Base-by-base conservation (phyloP, 2,329 filamentous ascomycete species). In the Phialophora chinensis region DNA sequence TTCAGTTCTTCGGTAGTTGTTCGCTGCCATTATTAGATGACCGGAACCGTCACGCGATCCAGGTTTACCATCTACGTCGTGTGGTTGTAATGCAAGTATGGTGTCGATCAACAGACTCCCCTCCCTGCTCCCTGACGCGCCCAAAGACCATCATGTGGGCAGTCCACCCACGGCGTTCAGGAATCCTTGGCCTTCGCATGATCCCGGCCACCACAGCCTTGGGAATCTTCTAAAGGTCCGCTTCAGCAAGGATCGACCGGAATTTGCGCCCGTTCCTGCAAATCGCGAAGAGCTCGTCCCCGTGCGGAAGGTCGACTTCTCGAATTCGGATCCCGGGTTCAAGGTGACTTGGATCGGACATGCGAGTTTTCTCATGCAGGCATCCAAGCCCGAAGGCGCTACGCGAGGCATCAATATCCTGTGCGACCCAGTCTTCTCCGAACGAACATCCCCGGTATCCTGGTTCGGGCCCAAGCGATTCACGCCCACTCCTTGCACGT, bases 341-440 rank as follows among this genome's bases (percentile, higher is more conserved):
- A 81, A 81, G 69, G 81, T 81, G 4, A 84, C 82, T 12, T 85
- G 83, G 83, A 78, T 85, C 35, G 83, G 83, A 0, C 83, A 85
- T 73, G 82, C 83, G 1, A 80, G 78, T 42, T 84, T 83, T 68
- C 69, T 85, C 12, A 69, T 85, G 20, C 82, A 84, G 67, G 80
- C 79, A 5, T 62, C 50, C 25, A 31, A 35, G n/a, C 60, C 64
- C n/a, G 55, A 63, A 3, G 74, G 67, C 17, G 64, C 66, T 2
- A 61, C 69, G 4, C 74, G 83, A 66, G 80, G 80, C 4, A 71
- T 83, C 27, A 77, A 82, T 3, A 76, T 86, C 20, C 73, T 86
- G 2, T 80, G 85, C 44, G 85, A 86, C 70, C 84, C 84, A 1
- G 83, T 86, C 4, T 86, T 85, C 74, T 81, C 78, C 53, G 77